phyloP scores from a whole-genome alignment of 352 stramenopile species.

The Pythium aquatile region DNA sequence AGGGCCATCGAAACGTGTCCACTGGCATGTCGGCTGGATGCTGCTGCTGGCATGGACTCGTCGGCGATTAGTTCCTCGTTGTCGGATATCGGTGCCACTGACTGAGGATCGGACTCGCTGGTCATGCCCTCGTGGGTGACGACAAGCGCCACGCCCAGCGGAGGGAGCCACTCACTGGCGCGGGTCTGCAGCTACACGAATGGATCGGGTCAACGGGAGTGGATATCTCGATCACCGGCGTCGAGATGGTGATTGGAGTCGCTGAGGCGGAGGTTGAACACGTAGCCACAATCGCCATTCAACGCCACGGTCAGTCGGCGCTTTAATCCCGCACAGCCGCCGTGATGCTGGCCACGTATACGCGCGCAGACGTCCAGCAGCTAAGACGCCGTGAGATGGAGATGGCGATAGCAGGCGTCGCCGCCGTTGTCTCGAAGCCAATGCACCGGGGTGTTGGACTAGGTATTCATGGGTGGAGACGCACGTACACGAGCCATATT shows the following conservation, averaged over 20 bases:
- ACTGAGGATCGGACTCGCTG: background rate
- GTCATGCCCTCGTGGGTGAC: constrained; percentile 1
- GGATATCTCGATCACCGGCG: background rate
- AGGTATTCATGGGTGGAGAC: background rate
- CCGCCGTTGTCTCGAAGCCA: background rate
- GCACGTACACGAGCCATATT: background rate
- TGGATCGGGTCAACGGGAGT: background rate
- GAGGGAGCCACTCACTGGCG: constrained; percentile 10
- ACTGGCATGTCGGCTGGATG: background rate
- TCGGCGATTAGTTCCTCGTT: background rate
- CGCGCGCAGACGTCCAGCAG: background rate
- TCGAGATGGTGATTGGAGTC: background rate
- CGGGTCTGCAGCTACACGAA: constrained; percentile 13
- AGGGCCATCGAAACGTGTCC: background rate
- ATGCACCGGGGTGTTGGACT: background rate
- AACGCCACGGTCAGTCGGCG: background rate
- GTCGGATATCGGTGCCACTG: background rate
- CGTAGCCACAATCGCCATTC: background rate
- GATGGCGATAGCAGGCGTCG: background rate
- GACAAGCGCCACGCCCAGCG: constrained; percentile 10
- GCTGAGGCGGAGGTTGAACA: background rate
- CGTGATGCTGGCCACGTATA: background rate
- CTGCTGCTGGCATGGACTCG: background rate
- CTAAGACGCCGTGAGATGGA: background rate
- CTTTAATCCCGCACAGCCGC: background rate